A percentile compares a stretch with the other conserved stretches of the same genome.
Evolutionary conservation across 495 filamentous ascomycete species (phyloP).

Genomic region (Alectoria sarmentosa): DNA sequence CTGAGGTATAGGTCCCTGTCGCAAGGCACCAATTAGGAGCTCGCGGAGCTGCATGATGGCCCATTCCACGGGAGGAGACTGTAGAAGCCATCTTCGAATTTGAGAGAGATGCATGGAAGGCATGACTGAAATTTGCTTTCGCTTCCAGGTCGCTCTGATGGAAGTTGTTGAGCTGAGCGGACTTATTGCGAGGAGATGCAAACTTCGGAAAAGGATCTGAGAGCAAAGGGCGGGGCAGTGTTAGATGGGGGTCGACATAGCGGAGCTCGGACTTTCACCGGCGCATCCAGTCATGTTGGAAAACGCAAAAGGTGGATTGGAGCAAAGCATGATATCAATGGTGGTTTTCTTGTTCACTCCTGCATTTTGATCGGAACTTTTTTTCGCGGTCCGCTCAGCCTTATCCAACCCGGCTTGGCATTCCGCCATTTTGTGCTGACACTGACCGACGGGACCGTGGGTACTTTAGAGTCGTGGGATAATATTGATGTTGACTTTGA

Average conservation of each 20-base stretch:
- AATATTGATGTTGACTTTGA: no score
- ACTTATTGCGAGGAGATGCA: background rate
- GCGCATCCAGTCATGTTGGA: background rate
- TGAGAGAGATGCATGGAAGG: slow-evolving; percentile 62
- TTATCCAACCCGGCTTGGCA: no score
- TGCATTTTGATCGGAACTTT: background rate
- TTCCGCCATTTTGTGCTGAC: no score
- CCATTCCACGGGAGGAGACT: slow-evolving; percentile 86
- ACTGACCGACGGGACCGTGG: background rate
- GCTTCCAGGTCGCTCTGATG: background rate
- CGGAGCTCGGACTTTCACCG: background rate
- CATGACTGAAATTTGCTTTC: slow-evolving; percentile 13
- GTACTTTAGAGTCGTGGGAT: no score
- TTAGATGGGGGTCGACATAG: background rate
- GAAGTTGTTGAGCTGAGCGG: background rate
- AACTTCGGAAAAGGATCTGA: background rate
- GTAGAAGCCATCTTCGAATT: slow-evolving; percentile 77
- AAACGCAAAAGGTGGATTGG: background rate
- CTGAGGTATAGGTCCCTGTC: slow-evolving; percentile 82
- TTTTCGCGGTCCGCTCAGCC: slow-evolving; percentile 2
- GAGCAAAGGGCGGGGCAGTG: background rate
- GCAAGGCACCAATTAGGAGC: slow-evolving; percentile 76
- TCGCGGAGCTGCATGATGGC: slow-evolving; percentile 62
- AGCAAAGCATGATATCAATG: background rate
- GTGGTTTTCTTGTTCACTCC: background rate